phyloP scores from a whole-genome alignment of 2,329 filamentous ascomycete genomes.

The Colletotrichum abscissum region DNA sequence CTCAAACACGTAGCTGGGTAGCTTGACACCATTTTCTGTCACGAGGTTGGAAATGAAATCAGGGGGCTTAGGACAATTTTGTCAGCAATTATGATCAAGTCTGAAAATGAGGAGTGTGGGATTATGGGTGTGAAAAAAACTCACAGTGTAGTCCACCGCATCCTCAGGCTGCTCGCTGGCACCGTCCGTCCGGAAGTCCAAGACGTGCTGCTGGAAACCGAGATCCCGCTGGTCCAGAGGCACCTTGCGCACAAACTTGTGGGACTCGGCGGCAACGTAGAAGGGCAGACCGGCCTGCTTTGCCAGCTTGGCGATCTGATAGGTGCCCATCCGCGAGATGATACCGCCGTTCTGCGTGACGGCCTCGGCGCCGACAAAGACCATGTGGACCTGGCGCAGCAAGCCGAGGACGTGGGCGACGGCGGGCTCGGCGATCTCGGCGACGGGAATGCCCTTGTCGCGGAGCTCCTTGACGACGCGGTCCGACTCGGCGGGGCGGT shows the following conservation, averaged over 20 bases:
- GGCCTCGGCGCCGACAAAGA: slow-evolving; percentile 80
- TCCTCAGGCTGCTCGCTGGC: slow-evolving; percentile 58
- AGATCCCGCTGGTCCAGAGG: slow-evolving; percentile 85
- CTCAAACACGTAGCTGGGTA: slow-evolving; percentile 76
- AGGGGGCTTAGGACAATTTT: slow-evolving; percentile 62
- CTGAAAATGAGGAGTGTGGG: no score
- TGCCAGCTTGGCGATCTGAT: slow-evolving; percentile 87
- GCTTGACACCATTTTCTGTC: slow-evolving; percentile 79
- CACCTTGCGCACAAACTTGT: slow-evolving; percentile 94
- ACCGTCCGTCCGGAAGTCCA: slow-evolving; percentile 75
- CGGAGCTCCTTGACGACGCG: slow-evolving; percentile 78
- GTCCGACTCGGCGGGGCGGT: slow-evolving; percentile 70
- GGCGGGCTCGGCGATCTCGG: slow-evolving; percentile 65
- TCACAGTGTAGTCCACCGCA: slow-evolving; percentile 78
- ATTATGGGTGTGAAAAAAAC: slow-evolving; percentile 39
- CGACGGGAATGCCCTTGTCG: slow-evolving; percentile 81
- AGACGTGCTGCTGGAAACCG: slow-evolving; percentile 80
- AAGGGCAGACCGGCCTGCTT: slow-evolving; percentile 78
- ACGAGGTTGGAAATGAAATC: slow-evolving; percentile 78
- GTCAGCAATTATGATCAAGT: slow-evolving; percentile 39
- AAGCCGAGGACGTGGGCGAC: slow-evolving; percentile 81
- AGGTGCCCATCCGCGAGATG: slow-evolving; percentile 86
- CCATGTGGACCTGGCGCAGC: slow-evolving; percentile 68
- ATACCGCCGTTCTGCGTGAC: slow-evolving; percentile 95
- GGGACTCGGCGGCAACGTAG: slow-evolving; percentile 93